These are phyloP conservation scores for Hortaea sp. DNA, from an alignment of 2,329 filamentous ascomycete genomes.

Conservation along the genomic window DNA sequence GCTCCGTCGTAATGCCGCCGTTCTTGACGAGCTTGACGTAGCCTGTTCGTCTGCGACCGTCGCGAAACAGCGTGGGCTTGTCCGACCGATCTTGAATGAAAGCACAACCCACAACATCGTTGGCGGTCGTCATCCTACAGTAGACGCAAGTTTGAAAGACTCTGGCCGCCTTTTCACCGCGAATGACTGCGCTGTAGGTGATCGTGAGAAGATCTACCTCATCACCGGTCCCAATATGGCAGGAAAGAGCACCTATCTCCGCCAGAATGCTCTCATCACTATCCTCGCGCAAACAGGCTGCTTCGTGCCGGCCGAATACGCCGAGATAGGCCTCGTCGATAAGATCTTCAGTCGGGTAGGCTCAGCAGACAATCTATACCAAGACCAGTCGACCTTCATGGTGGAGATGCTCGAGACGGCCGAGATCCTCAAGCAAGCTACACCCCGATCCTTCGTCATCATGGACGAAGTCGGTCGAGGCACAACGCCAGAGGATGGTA, in stretches of 20 bases:
- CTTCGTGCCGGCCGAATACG: slow-evolving; percentile 82
- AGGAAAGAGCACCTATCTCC: slow-evolving; percentile 89
- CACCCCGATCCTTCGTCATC: slow-evolving; percentile 73
- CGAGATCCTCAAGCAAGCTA: slow-evolving; percentile 76
- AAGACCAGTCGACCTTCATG: slow-evolving; percentile 97
- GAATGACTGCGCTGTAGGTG: slow-evolving; percentile 80
- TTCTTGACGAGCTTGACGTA: slow-evolving; percentile 89
- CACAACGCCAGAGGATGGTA: slow-evolving; percentile 85
- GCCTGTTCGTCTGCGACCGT: slow-evolving; percentile 74
- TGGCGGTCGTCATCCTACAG: slow-evolving; percentile 82
- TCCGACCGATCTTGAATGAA: slow-evolving; percentile 61
- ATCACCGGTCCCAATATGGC: slow-evolving; percentile 93
- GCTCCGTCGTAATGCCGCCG: slow-evolving; percentile 77
- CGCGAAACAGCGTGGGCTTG: slow-evolving; percentile 62
- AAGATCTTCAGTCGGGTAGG: slow-evolving; percentile 82
- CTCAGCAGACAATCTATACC: slow-evolving; percentile 88
- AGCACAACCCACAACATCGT: slow-evolving; percentile 61
- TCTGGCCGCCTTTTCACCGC: slow-evolving; percentile 72
- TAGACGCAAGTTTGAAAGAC: slow-evolving; percentile 69
- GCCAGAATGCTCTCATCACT: slow-evolving; percentile 89
- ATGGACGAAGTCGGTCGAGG: slow-evolving; percentile 98
- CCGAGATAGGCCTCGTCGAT: slow-evolving; percentile 84
- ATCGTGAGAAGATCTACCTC: slow-evolving; percentile 58
- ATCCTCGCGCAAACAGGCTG: slow-evolving; percentile 87
- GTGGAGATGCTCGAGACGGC: slow-evolving; percentile 98